Conservation (phyloP, 2,329 filamentous ascomycete genomes). For the Nigrospora osmanthi region DNA sequence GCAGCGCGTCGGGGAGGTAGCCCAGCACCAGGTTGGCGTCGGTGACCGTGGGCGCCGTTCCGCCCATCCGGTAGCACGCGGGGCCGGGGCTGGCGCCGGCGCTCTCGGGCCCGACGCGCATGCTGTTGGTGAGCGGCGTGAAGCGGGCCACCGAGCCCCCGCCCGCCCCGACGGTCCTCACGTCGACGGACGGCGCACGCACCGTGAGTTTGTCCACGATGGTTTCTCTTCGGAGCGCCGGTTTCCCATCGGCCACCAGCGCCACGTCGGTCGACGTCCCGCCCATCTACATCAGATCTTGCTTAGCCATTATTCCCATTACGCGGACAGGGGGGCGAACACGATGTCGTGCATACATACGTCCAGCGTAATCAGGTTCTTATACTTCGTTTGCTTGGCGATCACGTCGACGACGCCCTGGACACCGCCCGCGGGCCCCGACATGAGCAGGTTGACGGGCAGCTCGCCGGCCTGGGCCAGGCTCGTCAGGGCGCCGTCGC, state of each 20-base stretch:
- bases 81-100: slow-evolving; percentile 39
- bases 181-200: slow-evolving; percentile 37
- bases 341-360: not conserved
- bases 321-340: no score
- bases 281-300: slow-evolving; percentile 26
- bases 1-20: slow-evolving; percentile 34
- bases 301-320: no score
- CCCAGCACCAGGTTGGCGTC: slow-evolving; percentile 40
- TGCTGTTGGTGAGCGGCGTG: slow-evolving; percentile 35
- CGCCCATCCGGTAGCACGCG: slow-evolving; percentile 39
- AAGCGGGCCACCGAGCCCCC: slow-evolving; percentile 40
- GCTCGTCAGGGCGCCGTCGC: slow-evolving; percentile 38
- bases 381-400: slow-evolving; percentile 34
- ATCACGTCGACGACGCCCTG: slow-evolving; percentile 37
- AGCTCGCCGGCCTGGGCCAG: slow-evolving; percentile 33
- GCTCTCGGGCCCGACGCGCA: slow-evolving; percentile 43
- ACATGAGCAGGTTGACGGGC: slow-evolving; percentile 41
- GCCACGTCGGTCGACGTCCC: slow-evolving; percentile 41
- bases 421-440: slow-evolving; percentile 40
- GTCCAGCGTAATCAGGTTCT: slow-evolving; percentile 39
- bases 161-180: slow-evolving; percentile 39
- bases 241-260: slow-evolving; percentile 31
- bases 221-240: slow-evolving; percentile 35
- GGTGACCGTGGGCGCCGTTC: slow-evolving; percentile 35
- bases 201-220: slow-evolving; percentile 34